Conservation (phyloP, 306 rosid species). For the Cicer chorassanicum region DNA sequence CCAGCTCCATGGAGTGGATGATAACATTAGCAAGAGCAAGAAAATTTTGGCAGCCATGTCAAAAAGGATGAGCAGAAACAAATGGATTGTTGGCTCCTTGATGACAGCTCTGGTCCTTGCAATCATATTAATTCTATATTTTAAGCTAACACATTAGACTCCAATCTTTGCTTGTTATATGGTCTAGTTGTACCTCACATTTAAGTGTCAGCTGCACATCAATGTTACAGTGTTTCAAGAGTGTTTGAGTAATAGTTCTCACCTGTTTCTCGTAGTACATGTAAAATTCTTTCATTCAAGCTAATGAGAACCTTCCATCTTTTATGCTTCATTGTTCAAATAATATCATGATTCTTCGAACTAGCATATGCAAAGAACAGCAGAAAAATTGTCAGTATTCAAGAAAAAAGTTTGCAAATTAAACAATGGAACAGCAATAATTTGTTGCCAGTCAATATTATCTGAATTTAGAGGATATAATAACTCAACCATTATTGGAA, state of each 20-base stretch:
- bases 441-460: not conserved
- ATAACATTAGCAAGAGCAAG: conserved; percentile 60
- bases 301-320: not conserved
- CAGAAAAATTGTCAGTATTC: not conserved
- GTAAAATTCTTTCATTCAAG: conserved; percentile 17
- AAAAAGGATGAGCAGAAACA: conserved; percentile 67
- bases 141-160: conserved; percentile 54
- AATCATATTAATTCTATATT: conserved; percentile 54
- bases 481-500: not conserved
- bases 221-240: conserved; percentile 28
- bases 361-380: not conserved
- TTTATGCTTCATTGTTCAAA: not conserved
- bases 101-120: conserved; percentile 55
- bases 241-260: conserved; percentile 19
- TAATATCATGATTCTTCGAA: not conserved
- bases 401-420: not conserved
- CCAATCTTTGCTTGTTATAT: conserved; percentile 30
- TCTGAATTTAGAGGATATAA: not conserved
- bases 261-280: conserved; percentile 5
- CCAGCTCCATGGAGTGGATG: conserved; percentile 68
- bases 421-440: not conserved
- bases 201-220: conserved; percentile 16
- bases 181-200: conserved; percentile 20
- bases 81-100: conserved; percentile 63
- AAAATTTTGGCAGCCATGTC: conserved; percentile 62